Conservation (phyloP, 73 alveolate genomes). For the Paramecium sexaurelia region DNA sequence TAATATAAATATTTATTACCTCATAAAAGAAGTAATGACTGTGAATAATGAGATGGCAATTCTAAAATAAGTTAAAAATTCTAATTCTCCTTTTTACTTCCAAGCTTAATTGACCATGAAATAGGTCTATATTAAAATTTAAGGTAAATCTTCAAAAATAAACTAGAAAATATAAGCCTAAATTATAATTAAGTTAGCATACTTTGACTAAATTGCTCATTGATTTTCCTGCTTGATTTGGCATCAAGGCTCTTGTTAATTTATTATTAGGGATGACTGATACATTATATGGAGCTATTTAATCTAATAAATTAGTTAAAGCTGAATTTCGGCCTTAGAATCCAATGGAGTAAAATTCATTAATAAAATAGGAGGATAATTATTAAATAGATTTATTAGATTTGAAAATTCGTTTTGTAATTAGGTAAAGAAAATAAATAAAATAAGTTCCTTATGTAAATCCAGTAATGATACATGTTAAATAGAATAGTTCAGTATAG, state of each 20-base stretch:
- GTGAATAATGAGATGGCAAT: background rate
- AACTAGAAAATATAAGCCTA: background rate
- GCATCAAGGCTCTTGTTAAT: constrained; percentile 42
- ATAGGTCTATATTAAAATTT: background rate
- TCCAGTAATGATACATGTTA: background rate
- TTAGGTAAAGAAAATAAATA: background rate
- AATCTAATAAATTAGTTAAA: constrained; percentile 29
- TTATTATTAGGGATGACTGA: constrained; percentile 56
- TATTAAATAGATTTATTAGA: background rate
- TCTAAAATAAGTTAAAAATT: background rate
- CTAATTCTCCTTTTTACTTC: background rate
- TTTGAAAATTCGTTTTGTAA: background rate
- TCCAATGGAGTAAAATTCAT: background rate
- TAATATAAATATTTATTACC: background rate
- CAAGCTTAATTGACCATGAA: background rate
- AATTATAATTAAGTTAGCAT: background rate
- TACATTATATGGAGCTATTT: constrained; percentile 62
- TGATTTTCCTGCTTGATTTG: constrained; percentile 21
- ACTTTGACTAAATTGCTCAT: constrained; percentile 1
- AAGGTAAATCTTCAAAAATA: constrained; percentile 22
- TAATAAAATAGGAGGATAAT: background rate
- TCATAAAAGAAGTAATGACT: background rate
- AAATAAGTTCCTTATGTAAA: background rate
- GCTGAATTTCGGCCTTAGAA: constrained; percentile 35
- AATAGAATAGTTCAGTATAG: background rate